These are phyloP conservation scores for Potentilla sterilis DNA, from an alignment of 306 rosid species.

Conservation along the genomic window DNA sequence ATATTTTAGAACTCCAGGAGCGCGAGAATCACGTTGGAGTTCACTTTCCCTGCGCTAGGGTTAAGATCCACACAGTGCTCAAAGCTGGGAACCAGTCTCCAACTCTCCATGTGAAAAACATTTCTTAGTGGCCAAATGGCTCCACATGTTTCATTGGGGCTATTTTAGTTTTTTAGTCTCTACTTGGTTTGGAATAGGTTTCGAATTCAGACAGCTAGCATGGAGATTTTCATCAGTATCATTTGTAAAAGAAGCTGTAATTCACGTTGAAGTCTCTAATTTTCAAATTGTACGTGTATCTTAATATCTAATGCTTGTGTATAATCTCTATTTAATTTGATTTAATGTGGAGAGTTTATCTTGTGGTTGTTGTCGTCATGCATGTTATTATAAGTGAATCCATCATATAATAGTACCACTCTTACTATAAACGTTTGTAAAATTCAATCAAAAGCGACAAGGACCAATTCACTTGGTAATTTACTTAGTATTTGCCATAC, in stretches of 20 bases:
- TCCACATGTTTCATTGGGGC: neutral
- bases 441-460: no score
- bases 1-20: neutral
- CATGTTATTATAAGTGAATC: neutral
- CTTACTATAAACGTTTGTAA: no score
- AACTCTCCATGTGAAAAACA: neutral
- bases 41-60: neutral
- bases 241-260: no score
- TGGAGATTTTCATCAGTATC: neutral
- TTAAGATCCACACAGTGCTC: neutral
- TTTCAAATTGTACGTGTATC: no score
- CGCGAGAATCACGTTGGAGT: neutral
- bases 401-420: no score
- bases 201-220: neutral
- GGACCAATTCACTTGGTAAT: no score
- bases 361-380: neutral
- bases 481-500: neutral
- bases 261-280: no score
- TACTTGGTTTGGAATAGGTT: neutral
- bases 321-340: no score
- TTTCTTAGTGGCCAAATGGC: constrained; percentile 4
- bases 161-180: neutral
- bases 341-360: neutral
- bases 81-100: neutral
- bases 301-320: no score